Evolutionary conservation across 208 protist species (phyloP), one percentile per base, ranked within the genome.

Genomic region (Acanthamoeba castellanii): DNA sequence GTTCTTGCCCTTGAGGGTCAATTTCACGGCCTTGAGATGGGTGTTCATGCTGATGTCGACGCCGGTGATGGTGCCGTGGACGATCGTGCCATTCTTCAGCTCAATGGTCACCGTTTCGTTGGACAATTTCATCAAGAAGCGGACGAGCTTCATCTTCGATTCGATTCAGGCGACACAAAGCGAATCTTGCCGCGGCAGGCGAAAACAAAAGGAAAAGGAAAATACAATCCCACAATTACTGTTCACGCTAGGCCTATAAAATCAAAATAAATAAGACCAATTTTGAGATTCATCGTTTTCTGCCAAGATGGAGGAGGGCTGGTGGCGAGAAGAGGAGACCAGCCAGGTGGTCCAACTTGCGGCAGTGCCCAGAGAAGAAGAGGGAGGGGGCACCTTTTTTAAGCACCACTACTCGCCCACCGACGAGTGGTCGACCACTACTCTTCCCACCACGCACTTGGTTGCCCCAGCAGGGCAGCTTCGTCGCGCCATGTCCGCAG

Each of bases 21-120:
- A 98, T 97, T 99, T 99, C 27, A 99, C 99, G 72, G 98, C 97
- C 93, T 99, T 99, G 95, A 99, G 95, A 95, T 99, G 99, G 0
- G 98, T 99, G 96, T 99, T 99, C 99, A 99, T 99, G 55, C 92
- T 96, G 61, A 98, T 92, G 96, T 99, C 98, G 4, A 98, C 97
- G 57, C 97, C 97, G 30, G 96, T 95, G 70, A 99, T 97, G 13
- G 98, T 99, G 55, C 98, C 99, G 64, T 98, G 95, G 18, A 99
- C 98, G 57, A 99, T 98, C 25, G 99, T 99, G 1, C 99, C 99
- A 98, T 99, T 99, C 97, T 99, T 99, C 55, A 99, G 97, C 96
- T 99, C 99, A 87, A 99, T 98, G 27, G 99, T 99, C 5, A 99
- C 99, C 3, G 98, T 98, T 89, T 99, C 99, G 92, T 99, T 99